A percentile compares a stretch with the other conserved stretches of the same genome.
phyloP scores from a whole-genome alignment of 1,284 basidiomycete species.

The Ceratobasidium sp. region DNA sequence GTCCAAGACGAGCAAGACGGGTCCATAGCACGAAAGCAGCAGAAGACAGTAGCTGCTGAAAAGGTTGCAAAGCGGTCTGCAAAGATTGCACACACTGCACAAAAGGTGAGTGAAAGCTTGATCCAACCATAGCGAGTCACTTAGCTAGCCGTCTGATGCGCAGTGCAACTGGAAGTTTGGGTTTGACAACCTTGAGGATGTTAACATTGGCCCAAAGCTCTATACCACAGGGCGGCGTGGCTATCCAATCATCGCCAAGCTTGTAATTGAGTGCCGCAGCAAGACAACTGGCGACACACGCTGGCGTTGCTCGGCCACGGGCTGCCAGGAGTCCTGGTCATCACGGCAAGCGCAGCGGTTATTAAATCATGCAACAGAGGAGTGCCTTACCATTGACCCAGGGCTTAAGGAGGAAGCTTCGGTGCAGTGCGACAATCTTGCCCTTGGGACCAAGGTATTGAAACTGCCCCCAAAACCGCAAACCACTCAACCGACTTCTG shows the following conservation, averaged over 20 bases:
- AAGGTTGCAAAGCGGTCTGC: background rate
- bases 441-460: background rate
- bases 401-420: background rate
- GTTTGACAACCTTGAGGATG: conserved; percentile 5
- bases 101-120: background rate
- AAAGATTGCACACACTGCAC: background rate
- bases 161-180: conserved; percentile 24
- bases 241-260: background rate
- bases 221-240: background rate
- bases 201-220: background rate
- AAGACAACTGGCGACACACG: background rate
- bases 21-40: background rate
- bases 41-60: background rate
- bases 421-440: background rate
- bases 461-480: background rate
- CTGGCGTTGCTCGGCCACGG: background rate
- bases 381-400: background rate
- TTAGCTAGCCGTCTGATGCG: too few relatives aligned
- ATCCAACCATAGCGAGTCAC: too few relatives aligned
- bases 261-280: conserved; percentile 5
- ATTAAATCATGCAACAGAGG: background rate
- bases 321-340: conserved; percentile 16
- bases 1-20: background rate
- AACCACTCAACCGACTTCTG: background rate
- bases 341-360: background rate